Evolutionary conservation across 805 yeast genomes (phyloP).

Genomic region (Metschnikowia gruessii): DNA sequence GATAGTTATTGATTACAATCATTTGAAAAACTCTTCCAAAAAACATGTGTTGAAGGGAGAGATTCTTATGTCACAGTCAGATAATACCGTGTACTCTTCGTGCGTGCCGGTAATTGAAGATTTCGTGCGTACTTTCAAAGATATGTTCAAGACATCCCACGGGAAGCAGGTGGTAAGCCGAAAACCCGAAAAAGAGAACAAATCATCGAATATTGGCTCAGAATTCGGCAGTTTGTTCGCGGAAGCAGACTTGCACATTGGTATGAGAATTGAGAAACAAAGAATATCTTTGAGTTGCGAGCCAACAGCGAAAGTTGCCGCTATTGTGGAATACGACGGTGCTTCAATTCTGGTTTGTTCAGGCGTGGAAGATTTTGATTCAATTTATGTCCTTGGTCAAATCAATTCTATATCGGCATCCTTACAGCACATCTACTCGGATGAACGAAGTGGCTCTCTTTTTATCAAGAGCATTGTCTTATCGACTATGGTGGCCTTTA

Average conservation of each 20-base stretch:
- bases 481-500: conserved; percentile 47
- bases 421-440: conserved; percentile 85
- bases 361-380: conserved; percentile 22
- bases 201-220: conserved; percentile 22
- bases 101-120: conserved; percentile 79
- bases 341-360: conserved; percentile 59
- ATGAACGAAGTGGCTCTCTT: conserved; percentile 80
- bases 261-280: conserved; percentile 69
- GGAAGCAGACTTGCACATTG: conserved; percentile 59
- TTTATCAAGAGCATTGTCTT: conserved; percentile 44
- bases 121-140: conserved; percentile 48
- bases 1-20: conserved; percentile 53
- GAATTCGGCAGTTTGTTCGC: conserved; percentile 42
- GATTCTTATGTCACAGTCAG: conserved; percentile 62
- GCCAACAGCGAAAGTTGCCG: conserved; percentile 90
- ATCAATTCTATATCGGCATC: conserved; percentile 63
- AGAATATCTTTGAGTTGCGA: conserved; percentile 79
- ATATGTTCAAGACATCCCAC: conserved; percentile 39
- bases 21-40: conserved; percentile 29
- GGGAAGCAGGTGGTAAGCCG: not conserved
- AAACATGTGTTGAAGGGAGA: conserved; percentile 51
- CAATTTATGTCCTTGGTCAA: conserved; percentile 27
- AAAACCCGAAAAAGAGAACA: conserved; percentile 1
- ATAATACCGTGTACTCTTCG: conserved; percentile 63
- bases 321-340: conserved; percentile 71